phyloP scores from a whole-genome alignment of 1,284 basidiomycete species.

The Exobasidium rhododendri region DNA sequence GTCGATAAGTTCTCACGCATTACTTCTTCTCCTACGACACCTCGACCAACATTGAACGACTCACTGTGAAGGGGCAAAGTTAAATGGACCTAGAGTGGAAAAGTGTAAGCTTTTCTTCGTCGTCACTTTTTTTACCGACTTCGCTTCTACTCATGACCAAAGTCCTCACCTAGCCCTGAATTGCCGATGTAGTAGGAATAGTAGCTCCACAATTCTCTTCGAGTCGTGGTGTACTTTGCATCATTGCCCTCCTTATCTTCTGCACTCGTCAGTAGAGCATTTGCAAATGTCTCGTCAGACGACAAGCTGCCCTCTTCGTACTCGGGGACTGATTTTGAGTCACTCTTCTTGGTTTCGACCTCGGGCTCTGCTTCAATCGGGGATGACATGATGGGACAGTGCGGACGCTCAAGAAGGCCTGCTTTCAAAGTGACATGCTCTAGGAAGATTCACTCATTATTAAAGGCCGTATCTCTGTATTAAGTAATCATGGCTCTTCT shows the following conservation, averaged over 20 bases:
- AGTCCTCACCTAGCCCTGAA: slow-evolving; percentile 58
- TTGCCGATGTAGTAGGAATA: slow-evolving; percentile 73
- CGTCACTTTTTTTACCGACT: too few relatives aligned
- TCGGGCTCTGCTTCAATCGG: neutral
- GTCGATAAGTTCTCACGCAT: too few relatives aligned
- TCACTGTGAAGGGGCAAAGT: slow-evolving; percentile 67
- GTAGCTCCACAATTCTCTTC: slow-evolving; percentile 64
- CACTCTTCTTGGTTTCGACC: neutral
- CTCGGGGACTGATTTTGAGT: neutral
- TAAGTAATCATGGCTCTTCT: too few relatives aligned
- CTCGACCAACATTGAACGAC: slow-evolving; percentile 69
- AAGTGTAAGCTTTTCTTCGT: neutral
- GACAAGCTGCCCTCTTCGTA: neutral
- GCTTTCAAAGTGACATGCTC: too few relatives aligned
- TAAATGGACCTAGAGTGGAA: slow-evolving; percentile 58
- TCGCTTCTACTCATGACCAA: neutral
- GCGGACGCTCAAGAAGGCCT: too few relatives aligned
- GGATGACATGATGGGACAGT: neutral
- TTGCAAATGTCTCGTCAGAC: neutral
- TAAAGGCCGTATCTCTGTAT: too few relatives aligned
- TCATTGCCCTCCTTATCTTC: neutral
- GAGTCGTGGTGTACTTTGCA: slow-evolving; percentile 6
- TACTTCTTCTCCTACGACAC: slow-evolving; percentile 15
- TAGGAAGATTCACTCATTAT: too few relatives aligned
- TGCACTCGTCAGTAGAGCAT: neutral